Percentiles rank a stretch among this genome's conserved stretches.
Evolutionary conservation across 805 yeast species (phyloP).

Genomic region (Kodamaea sagamina): DNA sequence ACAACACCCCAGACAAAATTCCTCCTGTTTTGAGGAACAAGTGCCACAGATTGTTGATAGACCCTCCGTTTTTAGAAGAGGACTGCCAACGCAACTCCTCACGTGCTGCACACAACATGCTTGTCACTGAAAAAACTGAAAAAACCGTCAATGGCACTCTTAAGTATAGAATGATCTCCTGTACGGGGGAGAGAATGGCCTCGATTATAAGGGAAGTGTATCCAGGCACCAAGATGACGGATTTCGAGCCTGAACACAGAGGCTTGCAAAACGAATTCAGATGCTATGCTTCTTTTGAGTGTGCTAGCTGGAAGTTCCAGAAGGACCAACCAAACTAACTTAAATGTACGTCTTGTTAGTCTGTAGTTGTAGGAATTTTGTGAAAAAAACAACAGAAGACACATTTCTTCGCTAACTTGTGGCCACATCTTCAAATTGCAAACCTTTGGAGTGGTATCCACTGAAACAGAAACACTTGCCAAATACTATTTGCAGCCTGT

Average conservation of each 20-base stretch:
- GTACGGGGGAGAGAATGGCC: conserved; percentile 89
- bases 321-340: background rate
- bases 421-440: too few species aligned
- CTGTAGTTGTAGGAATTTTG: background rate
- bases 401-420: too few species aligned
- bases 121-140: conserved; percentile 41
- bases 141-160: conserved; percentile 42
- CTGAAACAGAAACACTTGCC: too few species aligned
- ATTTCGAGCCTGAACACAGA: conserved; percentile 75
- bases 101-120: conserved; percentile 55
- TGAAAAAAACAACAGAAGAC: too few species aligned
- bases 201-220: conserved; percentile 60
- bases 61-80: conserved; percentile 84
- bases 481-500: too few species aligned
- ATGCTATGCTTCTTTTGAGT: conserved; percentile 79
- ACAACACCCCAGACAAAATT: conserved; percentile 63
- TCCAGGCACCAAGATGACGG: conserved; percentile 64
- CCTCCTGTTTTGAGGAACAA: conserved; percentile 58
- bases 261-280: conserved; percentile 87
- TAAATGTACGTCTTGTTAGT: too few species aligned
- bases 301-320: conserved; percentile 63
- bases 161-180: conserved; percentile 59
- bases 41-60: conserved; percentile 73
- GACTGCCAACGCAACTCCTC: conserved; percentile 75
- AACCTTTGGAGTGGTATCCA: too few species aligned